Evolutionary conservation across 306 rosid genomes (phyloP), one percentile per base, ranked within the genome.

Genomic region (Citrullus amarus): DNA sequence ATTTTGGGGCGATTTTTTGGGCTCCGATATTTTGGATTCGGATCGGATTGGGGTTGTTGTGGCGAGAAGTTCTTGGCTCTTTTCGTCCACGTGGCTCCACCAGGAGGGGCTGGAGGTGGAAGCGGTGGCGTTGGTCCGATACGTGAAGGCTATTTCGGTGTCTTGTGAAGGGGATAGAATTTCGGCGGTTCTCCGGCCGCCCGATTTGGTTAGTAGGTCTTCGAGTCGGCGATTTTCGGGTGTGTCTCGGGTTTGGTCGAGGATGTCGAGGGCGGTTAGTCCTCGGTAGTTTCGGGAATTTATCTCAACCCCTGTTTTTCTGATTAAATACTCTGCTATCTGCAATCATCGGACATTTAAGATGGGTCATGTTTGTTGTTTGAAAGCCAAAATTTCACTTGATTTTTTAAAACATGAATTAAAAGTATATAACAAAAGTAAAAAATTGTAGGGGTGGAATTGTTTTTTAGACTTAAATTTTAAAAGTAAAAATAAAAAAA

Each of bases 291-390:
- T 92, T 30, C 79, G 79, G 71, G 77, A 76, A 77, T 92, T 92
- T 9, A 89, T 77, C 28, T 81, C 91, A 72, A 87, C 83, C 79
- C 83, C 82, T 76, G 96, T 80, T 60, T 81, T 86, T 79, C 54
- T 87, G 86, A 92, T 90, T 84, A 92, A 80, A 83, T 79, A 86
- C 81, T 92, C 92, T 9, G 89, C 87, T 44, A 93, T 88, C 97
- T 93, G 83, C 48, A 48, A 3, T 48, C 54, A 48, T 12, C 5
- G 4, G 4, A 48, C 3, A 48, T 48, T 48, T 48, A 48, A 48
- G 54, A 3, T 32, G 28, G 28, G 28, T 25, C 28, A 22, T 22
- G 22, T 22, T 22, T 22, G 22, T 22, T 22, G 22, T 22, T 22
- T 22, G 28, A 25, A 25, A 25, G 28, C 28, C 28, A 25, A 25